Base-by-base conservation (phyloP, 345 rosid species). In the Heritiera littoralis region DNA sequence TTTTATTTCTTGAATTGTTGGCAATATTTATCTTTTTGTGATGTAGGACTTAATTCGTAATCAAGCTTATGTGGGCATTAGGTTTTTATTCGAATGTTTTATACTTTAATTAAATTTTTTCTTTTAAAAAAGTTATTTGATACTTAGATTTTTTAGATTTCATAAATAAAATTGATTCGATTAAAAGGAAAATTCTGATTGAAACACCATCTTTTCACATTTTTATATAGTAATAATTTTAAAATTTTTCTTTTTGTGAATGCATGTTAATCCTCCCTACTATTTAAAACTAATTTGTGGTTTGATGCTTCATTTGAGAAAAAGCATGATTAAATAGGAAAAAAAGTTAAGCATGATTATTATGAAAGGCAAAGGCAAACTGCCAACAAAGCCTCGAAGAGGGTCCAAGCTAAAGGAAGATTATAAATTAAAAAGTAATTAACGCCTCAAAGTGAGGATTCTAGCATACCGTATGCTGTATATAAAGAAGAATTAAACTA, bases 11-110 rank as follows among this genome's bases (percentile, higher is more conserved):
- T 35, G 38, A 60, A 28, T 60, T 60, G 11, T 15, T 28, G 38
- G 38, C 35, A 60, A 66, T n/a, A 18, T 30, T 28, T 70, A 35
- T 35, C 38, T 41, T 51, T 75, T 61, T 45, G 18, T 65, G 67
- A 55, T 76, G 80, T 52, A 69, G 66, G 77, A 76, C 73, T 68
- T 32, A 41, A 56, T 73, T 81, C 81, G 56, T 75, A 80, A 79
- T 80, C 86, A 84, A 71, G 76, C 58, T 72, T 75, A 17, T 54
- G 73, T 71, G 46, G 43, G 51, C 38, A 35, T 35, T 6, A 9
- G 32, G 32, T 58, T 46, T 14, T 35, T 35, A 35, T 64, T 15
- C 0, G 2, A 74, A 32, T 38, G n/a, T 23, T 59, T 46, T 60
- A 3, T 32, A 40, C 3, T 46, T 30, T 17, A 35, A 35, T 3